phyloP scores from a whole-genome alignment of 352 stramenopile genomes.

The Blastocystis sp. region DNA sequence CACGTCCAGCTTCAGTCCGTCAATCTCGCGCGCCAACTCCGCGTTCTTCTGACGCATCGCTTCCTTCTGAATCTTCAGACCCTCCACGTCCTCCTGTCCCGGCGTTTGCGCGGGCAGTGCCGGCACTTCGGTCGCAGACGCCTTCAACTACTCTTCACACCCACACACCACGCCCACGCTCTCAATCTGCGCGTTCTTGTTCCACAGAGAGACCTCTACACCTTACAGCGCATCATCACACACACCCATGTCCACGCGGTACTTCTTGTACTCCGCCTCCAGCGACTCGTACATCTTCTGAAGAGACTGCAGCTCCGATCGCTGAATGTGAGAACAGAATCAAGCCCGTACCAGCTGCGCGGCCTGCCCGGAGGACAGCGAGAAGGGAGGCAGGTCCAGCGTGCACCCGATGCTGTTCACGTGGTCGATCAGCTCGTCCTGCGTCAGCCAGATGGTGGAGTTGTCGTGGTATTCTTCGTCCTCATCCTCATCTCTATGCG shows the following conservation, averaged over 20 bases:
- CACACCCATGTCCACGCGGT: conserved; percentile 36
- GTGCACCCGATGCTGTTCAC: conserved; percentile 41
- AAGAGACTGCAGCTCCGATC: conserved; percentile 1
- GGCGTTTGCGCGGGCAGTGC: background rate
- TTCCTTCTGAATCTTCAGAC: conserved; percentile 8
- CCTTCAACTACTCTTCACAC: background rate
- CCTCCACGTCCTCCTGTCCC: conserved; percentile 37
- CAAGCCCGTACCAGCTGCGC: background rate
- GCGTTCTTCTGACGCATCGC: conserved; percentile 5
- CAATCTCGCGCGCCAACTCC: background rate
- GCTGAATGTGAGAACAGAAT: background rate
- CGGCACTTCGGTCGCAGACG: background rate
- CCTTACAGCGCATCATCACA: background rate
- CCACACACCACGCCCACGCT: background rate
- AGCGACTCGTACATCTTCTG: conserved; percentile 28
- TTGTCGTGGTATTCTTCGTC: conserved; percentile 32
- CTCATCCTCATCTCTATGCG: conserved; percentile 5
- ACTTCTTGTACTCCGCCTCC: conserved; percentile 53
- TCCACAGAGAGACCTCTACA: conserved; percentile 24
- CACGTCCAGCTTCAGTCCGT: conserved; percentile 9
- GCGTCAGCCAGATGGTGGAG: conserved; percentile 16
- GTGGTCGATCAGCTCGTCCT: conserved; percentile 43
- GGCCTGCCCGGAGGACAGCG: conserved; percentile 8
- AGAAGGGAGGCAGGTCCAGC: conserved; percentile 47
- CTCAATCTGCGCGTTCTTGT: conserved; percentile 45